phyloP scores from a whole-genome alignment of 2,329 filamentous ascomycete genomes.

The Bipolaris zeicola region DNA sequence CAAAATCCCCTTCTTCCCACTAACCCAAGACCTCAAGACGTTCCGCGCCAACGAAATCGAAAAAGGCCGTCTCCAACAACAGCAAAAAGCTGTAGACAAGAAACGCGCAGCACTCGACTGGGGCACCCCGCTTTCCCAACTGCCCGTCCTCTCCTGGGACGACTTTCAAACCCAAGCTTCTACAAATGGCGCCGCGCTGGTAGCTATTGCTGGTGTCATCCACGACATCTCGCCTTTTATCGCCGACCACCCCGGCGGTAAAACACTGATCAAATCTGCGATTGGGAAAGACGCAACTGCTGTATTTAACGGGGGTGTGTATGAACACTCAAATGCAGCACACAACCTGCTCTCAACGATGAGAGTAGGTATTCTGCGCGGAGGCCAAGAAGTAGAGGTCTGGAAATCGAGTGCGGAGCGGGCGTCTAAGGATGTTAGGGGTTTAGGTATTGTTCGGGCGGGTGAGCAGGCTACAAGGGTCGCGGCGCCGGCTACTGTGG shows the following conservation, averaged over 20 bases:
- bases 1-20: conserved; percentile 36
- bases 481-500: conserved; percentile 73
- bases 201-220: conserved; percentile 46
- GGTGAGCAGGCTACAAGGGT: conserved; percentile 83
- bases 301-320: conserved; percentile 50
- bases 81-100: conserved; percentile 48
- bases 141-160: conserved; percentile 49
- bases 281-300: conserved; percentile 50
- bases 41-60: conserved; percentile 46
- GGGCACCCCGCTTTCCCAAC: conserved; percentile 44
- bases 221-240: conserved; percentile 48
- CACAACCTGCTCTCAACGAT: conserved; percentile 52
- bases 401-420: conserved; percentile 40
- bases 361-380: conserved; percentile 48
- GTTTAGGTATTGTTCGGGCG: conserved; percentile 73
- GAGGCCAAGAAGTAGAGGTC: conserved; percentile 49
- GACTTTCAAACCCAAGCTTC: conserved; percentile 40
- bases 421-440: conserved; percentile 70
- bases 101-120: conserved; percentile 46
- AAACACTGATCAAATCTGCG: conserved; percentile 42
- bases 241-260: conserved; percentile 47
- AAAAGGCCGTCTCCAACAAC: conserved; percentile 49
- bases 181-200: conserved; percentile 40
- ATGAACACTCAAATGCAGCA: conserved; percentile 48
- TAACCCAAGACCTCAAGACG: conserved; percentile 47